Base-by-base conservation (phyloP, 768 basidiomycete species). In the Gelatoporia subvermispora region DNA sequence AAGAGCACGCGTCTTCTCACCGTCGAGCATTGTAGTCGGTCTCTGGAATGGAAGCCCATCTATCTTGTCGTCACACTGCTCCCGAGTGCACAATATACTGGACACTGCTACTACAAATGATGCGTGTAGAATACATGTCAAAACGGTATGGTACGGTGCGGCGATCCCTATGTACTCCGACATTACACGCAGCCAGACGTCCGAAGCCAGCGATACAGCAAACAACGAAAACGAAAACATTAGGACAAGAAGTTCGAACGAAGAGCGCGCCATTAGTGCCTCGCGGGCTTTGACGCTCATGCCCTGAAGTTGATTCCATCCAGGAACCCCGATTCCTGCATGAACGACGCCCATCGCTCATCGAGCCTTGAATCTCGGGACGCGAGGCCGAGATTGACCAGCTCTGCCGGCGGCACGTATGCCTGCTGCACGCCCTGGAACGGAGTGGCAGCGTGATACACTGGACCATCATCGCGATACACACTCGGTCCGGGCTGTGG, bases 321-420 rank as follows among this genome's bases (percentile, higher is more conserved):
- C 25, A 75, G 60, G 51, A 71, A 67, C 2, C 79, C 76, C 8
- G 75, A 77, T 47, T 81, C 75, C 20, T 76, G 74, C 78, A 83
- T 78, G 56, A 83, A 82, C 23, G 74, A 75, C 47, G 74, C 74
- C 81, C 81, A 83, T 20, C 78, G 67, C 57, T 78, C 77, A 43
- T 79, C 78, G 35, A 82, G 57, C 34, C 77, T 66, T 38, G 78
- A 77, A 50, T 75, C 75, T 20, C 77, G 68, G 9, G 81, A 68
- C 4, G 80, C 79, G 21, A 86, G 65, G 7, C 85, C 85, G 3
- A 86, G 70, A 47, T 79, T 73, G 0, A 79, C 75, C 16, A 85
- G 65, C 45, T 81, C 79, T 16, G 67, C 59, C 35, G 65, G 64
- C 37, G 57, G 61, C 7, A 55, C 49, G 1, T 59, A 52, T 21